Base-by-base conservation (phyloP, 306 rosid genomes). In the Cicer yamashitae region DNA sequence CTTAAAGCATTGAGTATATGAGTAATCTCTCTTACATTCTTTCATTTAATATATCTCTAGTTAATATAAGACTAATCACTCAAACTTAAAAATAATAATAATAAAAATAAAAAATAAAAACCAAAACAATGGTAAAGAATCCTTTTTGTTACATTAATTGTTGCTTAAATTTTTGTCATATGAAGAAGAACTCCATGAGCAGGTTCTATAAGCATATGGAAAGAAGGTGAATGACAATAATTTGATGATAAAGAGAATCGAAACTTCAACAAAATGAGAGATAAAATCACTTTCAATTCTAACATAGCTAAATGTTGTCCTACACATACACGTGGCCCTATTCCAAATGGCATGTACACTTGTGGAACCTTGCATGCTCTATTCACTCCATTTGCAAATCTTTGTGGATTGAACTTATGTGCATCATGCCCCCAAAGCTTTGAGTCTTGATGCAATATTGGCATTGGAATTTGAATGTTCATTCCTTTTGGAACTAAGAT, bases 371-470 rank as follows among this genome's bases (percentile, higher is more conserved):
- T 82, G 77, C 87, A 79, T 11, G 98, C 96, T 53, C 79, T 75
- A 3, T 47, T 3, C 41, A 86, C 34, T 3, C 98, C 96, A 45
- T 84, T 73, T 54, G 78, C 71, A 77, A 86, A 93, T 77, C 96
- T 90, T 14, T 81, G 82, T 0, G 93, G 94, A 39, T 93, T 82
- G 87, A 90, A 93, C 18, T 64, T 54, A 76, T 68, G 79, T 0
- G 91, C 89, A 70, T 89, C 87, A 11, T 81, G 62, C 0, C 96
- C 96, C 96, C 93, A 90, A 5, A 86, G 9, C 3, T 61, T 46
- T n/a, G 79, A 73, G 57, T 86, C 82, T 7, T 84, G 94, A 7
- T 87, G 92, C 68, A 90, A 44, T 3, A 87, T 9, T 2, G 86
- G 60, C 39, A 90, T 37, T 7, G 91, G 91, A 54, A 90, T 84